A percentile compares a stretch with the other conserved stretches of the same genome.
These are phyloP conservation scores for Bacterosira constricta DNA, from an alignment of 108 stramenopile genomes.

Conservation along the genomic window DNA sequence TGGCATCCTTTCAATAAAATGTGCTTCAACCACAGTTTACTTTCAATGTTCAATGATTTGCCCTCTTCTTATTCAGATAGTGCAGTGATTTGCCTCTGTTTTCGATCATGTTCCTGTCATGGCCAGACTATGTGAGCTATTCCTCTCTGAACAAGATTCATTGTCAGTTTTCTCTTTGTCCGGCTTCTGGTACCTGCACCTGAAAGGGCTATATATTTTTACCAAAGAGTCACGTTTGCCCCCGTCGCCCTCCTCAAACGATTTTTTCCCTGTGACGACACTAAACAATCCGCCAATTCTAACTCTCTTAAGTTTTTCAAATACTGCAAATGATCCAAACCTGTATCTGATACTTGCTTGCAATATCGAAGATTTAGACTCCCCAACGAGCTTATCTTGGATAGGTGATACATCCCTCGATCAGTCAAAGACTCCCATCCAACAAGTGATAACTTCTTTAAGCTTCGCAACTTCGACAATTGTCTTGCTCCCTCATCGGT, in stretches of 20 bases:
- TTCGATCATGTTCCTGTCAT: no score
- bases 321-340: conserved; percentile 26
- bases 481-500: conserved; percentile 71
- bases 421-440: conserved; percentile 68
- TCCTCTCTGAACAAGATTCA: background rate
- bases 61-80: no score
- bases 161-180: background rate
- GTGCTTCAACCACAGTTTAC: no score
- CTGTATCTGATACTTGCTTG: conserved; percentile 29
- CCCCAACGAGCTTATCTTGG: conserved; percentile 75
- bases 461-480: conserved; percentile 53
- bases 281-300: conserved; percentile 42
- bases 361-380: conserved; percentile 66
- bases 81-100: no score
- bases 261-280: conserved; percentile 37
- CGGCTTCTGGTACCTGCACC: background rate
- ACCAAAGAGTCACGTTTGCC: conserved; percentile 23
- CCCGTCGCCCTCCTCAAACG: conserved; percentile 25
- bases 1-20: no score
- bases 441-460: conserved; percentile 67
- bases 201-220: no score
- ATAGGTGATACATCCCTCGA: conserved; percentile 64
- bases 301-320: conserved; percentile 38
- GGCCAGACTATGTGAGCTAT: no score
- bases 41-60: no score